Evolutionary conservation across 805 yeast species (phyloP).

Genomic region (Barnettozyma botsteinii): DNA sequence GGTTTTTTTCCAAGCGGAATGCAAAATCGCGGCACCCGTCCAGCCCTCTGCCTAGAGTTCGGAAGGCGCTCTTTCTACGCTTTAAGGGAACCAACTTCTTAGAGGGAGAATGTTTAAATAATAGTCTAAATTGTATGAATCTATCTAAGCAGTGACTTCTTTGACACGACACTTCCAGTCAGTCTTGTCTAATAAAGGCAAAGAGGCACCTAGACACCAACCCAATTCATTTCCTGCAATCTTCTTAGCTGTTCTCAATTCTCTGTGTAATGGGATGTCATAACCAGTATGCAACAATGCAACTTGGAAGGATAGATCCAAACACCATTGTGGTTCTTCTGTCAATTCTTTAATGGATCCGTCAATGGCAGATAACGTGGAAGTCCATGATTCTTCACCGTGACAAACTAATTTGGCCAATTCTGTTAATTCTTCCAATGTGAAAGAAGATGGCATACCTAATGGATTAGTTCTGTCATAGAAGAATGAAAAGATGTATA

Average conservation of each 20-base stretch:
- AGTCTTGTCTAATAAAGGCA: constrained; percentile 69
- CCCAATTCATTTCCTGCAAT: constrained; percentile 89
- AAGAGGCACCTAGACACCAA: constrained; percentile 98
- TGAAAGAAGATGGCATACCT: constrained; percentile 90
- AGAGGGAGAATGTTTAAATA: too few relatives aligned
- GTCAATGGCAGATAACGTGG: constrained; percentile 56
- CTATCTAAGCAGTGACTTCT: constrained; percentile 7
- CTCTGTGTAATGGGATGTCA: constrained; percentile 86
- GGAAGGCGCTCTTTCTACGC: too few relatives aligned
- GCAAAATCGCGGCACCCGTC: too few relatives aligned
- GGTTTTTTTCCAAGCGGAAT: too few relatives aligned
- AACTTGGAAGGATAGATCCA: constrained; percentile 85
- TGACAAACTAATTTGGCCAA: constrained; percentile 80
- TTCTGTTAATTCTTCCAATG: constrained; percentile 76
- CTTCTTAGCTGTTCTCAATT: constrained; percentile 86
- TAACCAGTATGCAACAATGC: constrained; percentile 93
- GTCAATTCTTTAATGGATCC: constrained; percentile 61
- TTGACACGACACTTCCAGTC: constrained; percentile 61
- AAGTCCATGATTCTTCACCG: constrained; percentile 72
- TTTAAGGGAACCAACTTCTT: too few relatives aligned
- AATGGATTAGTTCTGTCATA: constrained; percentile 91
- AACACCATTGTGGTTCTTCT: constrained; percentile 89
- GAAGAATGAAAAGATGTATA: constrained; percentile 89
- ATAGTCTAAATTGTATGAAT: neutral
- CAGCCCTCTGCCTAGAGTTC: too few relatives aligned